phyloP scores from a whole-genome alignment of 805 yeast species.

The Pichia manshurica region DNA sequence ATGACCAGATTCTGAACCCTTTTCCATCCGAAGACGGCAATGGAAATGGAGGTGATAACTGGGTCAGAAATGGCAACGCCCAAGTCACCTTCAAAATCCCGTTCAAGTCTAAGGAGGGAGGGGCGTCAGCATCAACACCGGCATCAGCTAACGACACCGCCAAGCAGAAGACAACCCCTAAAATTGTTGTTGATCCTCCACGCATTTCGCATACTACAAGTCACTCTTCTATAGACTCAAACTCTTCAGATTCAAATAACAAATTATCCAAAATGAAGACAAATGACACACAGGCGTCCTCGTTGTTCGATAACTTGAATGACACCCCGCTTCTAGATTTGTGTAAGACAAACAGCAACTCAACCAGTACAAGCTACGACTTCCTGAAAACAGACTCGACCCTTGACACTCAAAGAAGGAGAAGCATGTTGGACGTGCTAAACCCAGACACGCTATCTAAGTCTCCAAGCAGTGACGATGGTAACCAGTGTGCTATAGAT shows the following conservation, averaged over 20 bases:
- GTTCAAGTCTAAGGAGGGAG: conserved; percentile 8
- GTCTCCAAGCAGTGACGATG: not conserved
- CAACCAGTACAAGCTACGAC: not conserved
- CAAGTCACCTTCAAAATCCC: conserved; percentile 22
- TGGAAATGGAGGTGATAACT: not conserved
- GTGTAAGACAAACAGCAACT: not conserved
- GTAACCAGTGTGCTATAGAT: conserved; percentile 1
- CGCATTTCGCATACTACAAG: not conserved
- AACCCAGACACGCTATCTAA: not conserved
- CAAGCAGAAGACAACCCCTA: not conserved
- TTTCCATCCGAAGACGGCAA: not conserved
- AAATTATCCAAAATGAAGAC: conserved; percentile 26
- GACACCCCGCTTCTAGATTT: conserved; percentile 17
- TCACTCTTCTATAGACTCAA: not conserved
- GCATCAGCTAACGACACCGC: too few relatives aligned
- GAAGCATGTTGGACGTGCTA: conserved; percentile 10
- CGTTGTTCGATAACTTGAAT: conserved; percentile 23
- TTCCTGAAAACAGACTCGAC: not conserved
- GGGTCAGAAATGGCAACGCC: conserved; percentile 6
- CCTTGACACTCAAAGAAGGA: not conserved
- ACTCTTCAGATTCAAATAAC: conserved; percentile 9
- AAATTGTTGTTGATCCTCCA: conserved; percentile 2
- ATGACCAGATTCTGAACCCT: conserved; percentile 7
- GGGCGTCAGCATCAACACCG: too few relatives aligned
- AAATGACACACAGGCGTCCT: conserved; percentile 19